These are phyloP conservation scores for Elongisporangium prolatum DNA, from an alignment of 352 stramenopile genomes.

Conservation along the genomic window DNA sequence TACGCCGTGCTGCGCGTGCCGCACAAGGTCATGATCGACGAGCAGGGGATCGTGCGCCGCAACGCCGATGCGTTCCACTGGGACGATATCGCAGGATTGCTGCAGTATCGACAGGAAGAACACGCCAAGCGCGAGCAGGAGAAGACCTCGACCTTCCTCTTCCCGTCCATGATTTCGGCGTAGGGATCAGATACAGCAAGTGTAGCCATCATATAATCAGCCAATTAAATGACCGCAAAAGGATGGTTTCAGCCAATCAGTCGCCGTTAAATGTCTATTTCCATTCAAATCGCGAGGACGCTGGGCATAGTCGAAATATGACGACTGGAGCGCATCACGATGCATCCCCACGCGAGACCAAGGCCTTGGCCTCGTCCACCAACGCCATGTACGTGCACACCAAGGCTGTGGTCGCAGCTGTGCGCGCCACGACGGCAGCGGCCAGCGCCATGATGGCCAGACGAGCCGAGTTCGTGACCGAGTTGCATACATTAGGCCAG, in stretches of 20 bases:
- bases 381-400: slow-evolving; percentile 47
- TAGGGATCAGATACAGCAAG: not conserved
- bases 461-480: slow-evolving; percentile 17
- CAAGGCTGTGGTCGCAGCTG: slow-evolving; percentile 37
- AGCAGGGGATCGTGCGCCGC: slow-evolving; percentile 36
- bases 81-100: slow-evolving; percentile 47
- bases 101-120: slow-evolving; percentile 36
- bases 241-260: not conserved
- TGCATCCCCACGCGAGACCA: not conserved
- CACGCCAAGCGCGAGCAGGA: slow-evolving; percentile 9
- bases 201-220: not conserved
- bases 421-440: slow-evolving; percentile 35
- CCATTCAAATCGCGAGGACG: not conserved
- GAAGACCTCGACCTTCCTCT: slow-evolving; percentile 19
- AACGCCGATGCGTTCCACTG: slow-evolving; percentile 57
- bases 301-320: not conserved
- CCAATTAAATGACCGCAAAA: not conserved
- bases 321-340: not conserved
- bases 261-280: not conserved
- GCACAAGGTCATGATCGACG: slow-evolving; percentile 45
- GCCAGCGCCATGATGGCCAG: slow-evolving; percentile 42
- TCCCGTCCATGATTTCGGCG: slow-evolving; percentile 17
- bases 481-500: slow-evolving; percentile 29
- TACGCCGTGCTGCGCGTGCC: slow-evolving; percentile 47
- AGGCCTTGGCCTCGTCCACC: slow-evolving; percentile 7